Base-by-base conservation (phyloP, 2,329 filamentous ascomycete genomes). In the Dryadomyces quercivorus region DNA sequence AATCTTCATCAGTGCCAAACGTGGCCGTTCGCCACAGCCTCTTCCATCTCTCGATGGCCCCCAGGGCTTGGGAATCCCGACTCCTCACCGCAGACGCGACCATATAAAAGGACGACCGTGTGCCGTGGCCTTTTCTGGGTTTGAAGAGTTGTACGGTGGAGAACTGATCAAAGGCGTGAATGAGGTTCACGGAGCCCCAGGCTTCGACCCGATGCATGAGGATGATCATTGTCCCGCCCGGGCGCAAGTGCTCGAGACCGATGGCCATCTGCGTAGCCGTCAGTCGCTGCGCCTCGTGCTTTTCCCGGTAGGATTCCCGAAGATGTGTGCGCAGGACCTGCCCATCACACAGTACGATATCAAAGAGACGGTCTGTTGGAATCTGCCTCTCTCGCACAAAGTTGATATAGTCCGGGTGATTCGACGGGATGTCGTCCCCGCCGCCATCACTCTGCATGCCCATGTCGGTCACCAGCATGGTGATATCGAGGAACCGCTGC, bases 61-160 rank as follows among this genome's bases (percentile, higher is more conserved):
- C 36, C 0, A 61, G 2, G 0, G 72, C 74, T 34, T 66, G 62
- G 0, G 59, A 46, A 18, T 58, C 56, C 3, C 63, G 44, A 5
- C 65, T 64, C 45, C 68, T 63, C 0, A 81, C 64, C 3, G 70
- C 59, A 1, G 62, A 69, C 2, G 75, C 76, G 10, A 81, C 57
- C 60, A 80, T 64, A 59, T 81, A 81, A 58, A 80, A 81, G 0
- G 75, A 78, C 0, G 71, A 75, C 4, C 70, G 64, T 20, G 63
- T 73, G 1, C 59, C 61, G 55, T 80, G 74, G 2, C 56, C 59
- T 1, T 8, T 61, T 1, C 8, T 58, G 0, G 73, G 74, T 60
- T 81, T 81, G 61, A 69, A 73, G 0, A 78, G 58, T 21, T 55
- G 45, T 0, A 79, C 59, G 0, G 61, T 47, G 0, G 73, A 64